phyloP scores from a whole-genome alignment of 2,329 filamentous ascomycete species.

The Rutstroemia sp. region DNA sequence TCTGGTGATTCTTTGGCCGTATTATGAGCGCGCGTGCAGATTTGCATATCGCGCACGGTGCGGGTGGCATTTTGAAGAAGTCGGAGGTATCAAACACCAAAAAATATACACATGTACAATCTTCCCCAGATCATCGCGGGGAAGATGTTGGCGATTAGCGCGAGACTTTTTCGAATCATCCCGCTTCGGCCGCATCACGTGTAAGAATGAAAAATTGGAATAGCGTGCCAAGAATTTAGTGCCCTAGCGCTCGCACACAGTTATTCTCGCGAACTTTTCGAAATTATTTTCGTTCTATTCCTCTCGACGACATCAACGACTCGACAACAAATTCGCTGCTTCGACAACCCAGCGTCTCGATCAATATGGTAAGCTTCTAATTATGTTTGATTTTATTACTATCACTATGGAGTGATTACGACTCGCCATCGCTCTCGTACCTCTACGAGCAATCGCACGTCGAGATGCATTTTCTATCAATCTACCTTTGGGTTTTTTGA shows the following conservation, averaged over 20 bases:
- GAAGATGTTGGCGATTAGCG: constrained; percentile 5
- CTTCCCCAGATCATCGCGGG: background rate
- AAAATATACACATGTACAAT: background rate
- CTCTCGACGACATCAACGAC: constrained; percentile 13
- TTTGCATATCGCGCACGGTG: constrained; percentile 68
- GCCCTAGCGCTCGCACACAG: constrained; percentile 14
- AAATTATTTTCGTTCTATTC: constrained; percentile 24
- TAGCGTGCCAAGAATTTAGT: constrained; percentile 22
- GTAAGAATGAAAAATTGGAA: background rate
- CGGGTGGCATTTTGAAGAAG: constrained; percentile 55
- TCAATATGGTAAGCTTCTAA: constrained; percentile 55
- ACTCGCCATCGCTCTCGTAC: constrained; percentile 31
- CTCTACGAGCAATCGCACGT: constrained; percentile 33
- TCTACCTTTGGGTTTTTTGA: constrained; percentile 28
- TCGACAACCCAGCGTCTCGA: constrained; percentile 39
- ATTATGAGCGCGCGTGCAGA: constrained; percentile 78
- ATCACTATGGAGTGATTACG: constrained; percentile 23
- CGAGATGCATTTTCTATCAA: constrained; percentile 29
- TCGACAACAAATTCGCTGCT: constrained; percentile 23
- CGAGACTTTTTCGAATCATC: background rate
- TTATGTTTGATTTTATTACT: constrained; percentile 20
- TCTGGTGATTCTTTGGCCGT: constrained; percentile 88
- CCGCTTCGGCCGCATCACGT: background rate
- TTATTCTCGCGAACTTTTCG: background rate
- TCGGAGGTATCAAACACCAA: background rate